These are phyloP conservation scores for Potentilla sterilis DNA, from an alignment of 306 rosid species.

Conservation along the genomic window DNA sequence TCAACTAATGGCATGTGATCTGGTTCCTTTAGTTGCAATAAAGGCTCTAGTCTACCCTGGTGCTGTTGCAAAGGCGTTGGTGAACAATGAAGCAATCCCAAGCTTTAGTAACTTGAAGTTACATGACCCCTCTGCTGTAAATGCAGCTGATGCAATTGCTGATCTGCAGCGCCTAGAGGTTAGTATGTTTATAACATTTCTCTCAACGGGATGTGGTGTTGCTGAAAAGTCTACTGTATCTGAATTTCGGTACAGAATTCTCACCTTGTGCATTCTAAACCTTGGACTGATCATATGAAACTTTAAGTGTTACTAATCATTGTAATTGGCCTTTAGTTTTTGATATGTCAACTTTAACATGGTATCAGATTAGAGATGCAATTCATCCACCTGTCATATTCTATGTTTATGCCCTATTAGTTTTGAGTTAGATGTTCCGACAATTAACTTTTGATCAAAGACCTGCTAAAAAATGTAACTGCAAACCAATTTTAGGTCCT, in stretches of 20 bases:
- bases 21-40: conserved; percentile 47
- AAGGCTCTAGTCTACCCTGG: conserved; percentile 76
- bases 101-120: conserved; percentile 37
- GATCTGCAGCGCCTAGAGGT: conserved; percentile 85
- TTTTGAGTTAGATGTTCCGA: neutral
- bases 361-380: neutral
- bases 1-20: conserved; percentile 56
- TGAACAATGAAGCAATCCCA: conserved; percentile 36
- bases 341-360: neutral
- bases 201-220: neutral
- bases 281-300: neutral
- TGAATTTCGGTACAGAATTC: neutral
- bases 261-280: neutral
- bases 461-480: neutral
- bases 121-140: conserved; percentile 33
- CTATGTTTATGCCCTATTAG: neutral
- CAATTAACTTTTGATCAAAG: too few relatives aligned
- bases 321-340: neutral
- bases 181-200: conserved; percentile 6
- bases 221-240: neutral
- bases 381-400: neutral
- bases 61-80: conserved; percentile 54
- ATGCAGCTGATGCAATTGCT: conserved; percentile 31
- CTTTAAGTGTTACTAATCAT: neutral
- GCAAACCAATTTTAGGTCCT: neutral